Evolutionary conservation across 306 rosid species (phyloP), one percentile per base, ranked within the genome.

Genomic region (Betula pendula): DNA sequence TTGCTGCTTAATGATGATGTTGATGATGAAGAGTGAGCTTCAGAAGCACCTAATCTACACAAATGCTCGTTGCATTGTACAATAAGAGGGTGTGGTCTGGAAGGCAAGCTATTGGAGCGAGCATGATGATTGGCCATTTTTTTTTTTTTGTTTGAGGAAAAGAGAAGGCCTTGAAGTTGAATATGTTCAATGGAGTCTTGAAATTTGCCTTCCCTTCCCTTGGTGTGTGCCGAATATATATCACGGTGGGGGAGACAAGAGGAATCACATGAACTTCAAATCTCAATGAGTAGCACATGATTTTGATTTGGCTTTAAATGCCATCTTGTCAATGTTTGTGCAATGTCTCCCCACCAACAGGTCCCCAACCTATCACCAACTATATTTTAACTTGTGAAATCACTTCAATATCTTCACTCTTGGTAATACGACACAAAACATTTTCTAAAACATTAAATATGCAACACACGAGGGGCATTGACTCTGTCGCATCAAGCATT

Each of bases 31-130:
- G 79, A 60, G 29, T 43, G 9, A 17, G 73, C 58, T 22, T 75
- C 84, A 15, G 74, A 81, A 15, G 71, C 67, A 9, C 75, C 74
- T 38, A 88, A 70, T 66, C 68, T 42, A 72, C 74, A 55, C 76
- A 85, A 77, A 47, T 85, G 79, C 71, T 83, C 86, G 24, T 85
- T 82, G 77, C 85, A 85, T 42, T 76, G 76, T 40, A 75, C 75
- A 78, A 88, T 50, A 29, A 85, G 77, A 5, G 89, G 88, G 59
- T 88, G 88, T 24, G 88, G 85, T 80, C 81, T 85, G 0, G 87
- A 68, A 6, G 89, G 89, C 48, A 83, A 73, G 77, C 87, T 86
- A 65, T 73, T 80, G 4, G 88, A 83, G 14, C 89, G 86, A 40
- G 75, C 68, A 50, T 88, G 86, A 79, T 80, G 68, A 70, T 78